A percentile compares a stretch with the other conserved stretches of the same genome.
Evolutionary conservation across 2,329 filamentous ascomycete genomes (phyloP).

Genomic region (Remersonia thermophila): DNA sequence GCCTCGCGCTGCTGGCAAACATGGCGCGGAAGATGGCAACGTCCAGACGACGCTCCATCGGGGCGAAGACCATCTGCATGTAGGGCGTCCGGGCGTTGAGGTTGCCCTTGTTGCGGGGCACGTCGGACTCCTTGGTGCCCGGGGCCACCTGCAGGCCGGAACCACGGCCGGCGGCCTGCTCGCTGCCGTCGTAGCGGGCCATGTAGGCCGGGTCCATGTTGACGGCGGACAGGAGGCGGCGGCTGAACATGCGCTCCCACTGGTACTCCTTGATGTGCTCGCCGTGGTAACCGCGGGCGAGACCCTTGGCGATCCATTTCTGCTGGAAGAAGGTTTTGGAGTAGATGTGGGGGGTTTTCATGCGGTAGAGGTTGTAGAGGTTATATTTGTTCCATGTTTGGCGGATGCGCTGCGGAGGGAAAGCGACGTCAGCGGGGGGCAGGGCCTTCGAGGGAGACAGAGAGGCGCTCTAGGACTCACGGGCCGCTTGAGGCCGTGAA

Average conservation of each 20-base stretch:
- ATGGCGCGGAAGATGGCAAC: slow-evolving; percentile 88
- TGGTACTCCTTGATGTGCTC: slow-evolving; percentile 86
- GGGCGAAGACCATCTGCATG: slow-evolving; percentile 92
- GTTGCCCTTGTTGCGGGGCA: slow-evolving; percentile 23
- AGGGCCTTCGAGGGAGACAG: slow-evolving; percentile 3
- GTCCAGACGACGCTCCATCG: slow-evolving; percentile 80
- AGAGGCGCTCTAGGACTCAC: slow-evolving; percentile 32
- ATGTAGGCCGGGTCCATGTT: slow-evolving; percentile 75
- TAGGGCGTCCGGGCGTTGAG: slow-evolving; percentile 56
- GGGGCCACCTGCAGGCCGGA: slow-evolving; percentile 44
- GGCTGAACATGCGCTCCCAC: slow-evolving; percentile 87
- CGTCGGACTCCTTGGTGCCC: slow-evolving; percentile 9
- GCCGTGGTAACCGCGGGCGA: slow-evolving; percentile 80
- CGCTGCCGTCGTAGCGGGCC: slow-evolving; percentile 68
- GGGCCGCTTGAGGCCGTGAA: slow-evolving; percentile 53
- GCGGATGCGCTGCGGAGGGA: slow-evolving; percentile 60
- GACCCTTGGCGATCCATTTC: slow-evolving; percentile 87
- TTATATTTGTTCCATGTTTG: slow-evolving; percentile 98
- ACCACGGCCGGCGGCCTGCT: slow-evolving; percentile 72
- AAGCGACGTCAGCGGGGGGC: slow-evolving; percentile 1
- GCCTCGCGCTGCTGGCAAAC: slow-evolving; percentile 85
- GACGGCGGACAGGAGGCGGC: slow-evolving; percentile 68
- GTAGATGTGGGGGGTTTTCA: slow-evolving; percentile 30
- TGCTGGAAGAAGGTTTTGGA: slow-evolving; percentile 83
- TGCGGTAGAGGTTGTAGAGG: slow-evolving; percentile 69